Conservation (phyloP, 306 rosid species). For the Abrus precatorius region DNA sequence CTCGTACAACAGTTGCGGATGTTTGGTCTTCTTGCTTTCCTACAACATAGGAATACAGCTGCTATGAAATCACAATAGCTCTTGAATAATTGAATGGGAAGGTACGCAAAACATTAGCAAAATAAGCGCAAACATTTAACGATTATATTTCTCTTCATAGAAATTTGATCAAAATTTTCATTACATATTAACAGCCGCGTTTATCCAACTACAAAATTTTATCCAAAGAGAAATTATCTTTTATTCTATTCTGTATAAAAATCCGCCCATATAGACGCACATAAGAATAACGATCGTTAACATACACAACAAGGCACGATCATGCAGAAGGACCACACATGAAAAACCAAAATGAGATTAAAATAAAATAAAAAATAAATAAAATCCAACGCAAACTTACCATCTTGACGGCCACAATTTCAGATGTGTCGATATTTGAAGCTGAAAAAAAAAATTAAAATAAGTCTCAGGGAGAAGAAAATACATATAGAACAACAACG, state of each 20-base stretch:
- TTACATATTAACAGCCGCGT: not conserved
- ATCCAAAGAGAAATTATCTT: not conserved
- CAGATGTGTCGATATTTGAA: constrained; percentile 62
- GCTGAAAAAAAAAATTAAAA: constrained; percentile 54
- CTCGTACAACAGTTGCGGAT: constrained; percentile 73
- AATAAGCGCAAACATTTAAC: constrained; percentile 4
- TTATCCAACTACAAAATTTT: not conserved
- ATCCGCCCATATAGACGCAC: not conserved
- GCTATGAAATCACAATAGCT: constrained; percentile 21
- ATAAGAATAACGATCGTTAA: not conserved
- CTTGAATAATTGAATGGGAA: constrained; percentile 13
- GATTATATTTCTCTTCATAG: constrained; percentile 28
- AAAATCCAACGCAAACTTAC: constrained; percentile 49
- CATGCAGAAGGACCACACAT: not conserved
- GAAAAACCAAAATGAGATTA: not conserved
- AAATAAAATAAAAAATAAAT: not conserved
- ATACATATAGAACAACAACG: too few species aligned
- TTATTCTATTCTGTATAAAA: too few species aligned
- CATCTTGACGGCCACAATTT: constrained; percentile 77
- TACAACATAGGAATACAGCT: constrained; percentile 39
- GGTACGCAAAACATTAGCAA: not conserved
- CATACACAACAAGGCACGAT: not conserved
- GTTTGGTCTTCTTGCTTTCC: constrained; percentile 75
- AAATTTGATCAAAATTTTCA: constrained; percentile 10
- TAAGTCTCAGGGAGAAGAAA: constrained; percentile 2